Percentiles rank a stretch among this genome's conserved stretches.
These are phyloP conservation scores for Populus pruinosa DNA, from an alignment of 345 rosid genomes.

Conservation along the genomic window DNA sequence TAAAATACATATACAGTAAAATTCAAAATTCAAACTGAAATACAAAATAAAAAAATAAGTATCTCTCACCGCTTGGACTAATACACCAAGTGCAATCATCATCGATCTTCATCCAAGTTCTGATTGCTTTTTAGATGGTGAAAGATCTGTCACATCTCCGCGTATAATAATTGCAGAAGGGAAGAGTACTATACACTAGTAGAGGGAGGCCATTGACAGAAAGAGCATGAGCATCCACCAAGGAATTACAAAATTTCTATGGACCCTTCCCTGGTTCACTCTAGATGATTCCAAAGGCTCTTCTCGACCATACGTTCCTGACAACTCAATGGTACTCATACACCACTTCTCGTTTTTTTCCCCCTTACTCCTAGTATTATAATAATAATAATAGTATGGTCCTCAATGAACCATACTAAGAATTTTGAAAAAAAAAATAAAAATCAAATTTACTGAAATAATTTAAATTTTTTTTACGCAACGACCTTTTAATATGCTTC, in stretches of 20 bases:
- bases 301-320: background rate
- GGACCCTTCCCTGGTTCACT: background rate
- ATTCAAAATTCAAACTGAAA: too few relatives aligned
- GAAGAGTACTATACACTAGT: background rate
- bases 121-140: background rate
- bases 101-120: background rate
- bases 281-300: background rate
- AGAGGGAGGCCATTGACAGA: background rate
- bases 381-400: background rate
- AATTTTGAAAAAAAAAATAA: too few relatives aligned
- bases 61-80: too few relatives aligned
- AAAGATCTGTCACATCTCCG: background rate
- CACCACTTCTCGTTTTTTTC: rapidly evolving
- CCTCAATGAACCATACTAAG: too few relatives aligned
- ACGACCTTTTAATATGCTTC: too few relatives aligned
- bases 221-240: background rate
- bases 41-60: too few relatives aligned
- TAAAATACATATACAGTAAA: too few relatives aligned
- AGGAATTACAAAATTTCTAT: background rate
- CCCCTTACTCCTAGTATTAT: background rate
- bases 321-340: background rate
- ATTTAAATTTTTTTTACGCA: too few relatives aligned
- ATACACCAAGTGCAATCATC: too few relatives aligned
- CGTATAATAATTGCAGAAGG: background rate
- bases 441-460: too few relatives aligned